Base-by-base conservation (phyloP, 2,329 filamentous ascomycete species). In the Ceratocystis papillata region DNA sequence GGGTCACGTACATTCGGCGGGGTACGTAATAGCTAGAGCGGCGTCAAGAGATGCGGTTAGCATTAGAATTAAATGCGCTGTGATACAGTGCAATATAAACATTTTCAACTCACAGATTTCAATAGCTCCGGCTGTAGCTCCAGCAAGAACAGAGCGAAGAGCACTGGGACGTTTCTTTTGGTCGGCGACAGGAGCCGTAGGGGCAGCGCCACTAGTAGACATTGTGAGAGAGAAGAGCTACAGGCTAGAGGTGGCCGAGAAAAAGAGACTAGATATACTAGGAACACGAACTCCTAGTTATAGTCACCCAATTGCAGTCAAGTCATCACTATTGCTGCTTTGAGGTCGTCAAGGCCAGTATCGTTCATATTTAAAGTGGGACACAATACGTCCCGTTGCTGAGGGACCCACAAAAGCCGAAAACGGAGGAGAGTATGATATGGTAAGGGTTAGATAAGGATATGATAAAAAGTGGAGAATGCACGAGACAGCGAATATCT, bases 51-150 rank as follows among this genome's bases (percentile, higher is more conserved):
- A 12, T 41, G 10, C 10, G 37, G 37, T 41, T 41, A 41, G 37
- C 37, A 41, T 12, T 41, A 12, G 37, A 41, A 41, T 41, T 1
- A 12, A 41, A 41, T 12, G 10, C 10, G 37, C 10, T 3, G 10
- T 12, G 37, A 41, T 12, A 12, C 37, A 12, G 3, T 12, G 10
- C 37, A 41, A 12, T 41, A 12, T 41, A 41, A 8, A 41, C 37
- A 12, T 12, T 41, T 41, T 10, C 37, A 48, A 28, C 44, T 62
- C 67, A 92, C 89, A 85, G 75, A 97, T 97, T 78, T 99, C 93
- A 70, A 97, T 83, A 65, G 92, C 94, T 72, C 94, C 94, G 65
- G 93, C 94, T n/a, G 88, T 89, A 66, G 90, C 90, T 69, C 94
- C 94, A 66, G 94, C 94, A 71, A 97, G 80, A 72, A 97, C 89